These are phyloP conservation scores for Carex cristatella DNA, from an alignment of 176 grass and related monocot species.

Conservation along the genomic window DNA sequence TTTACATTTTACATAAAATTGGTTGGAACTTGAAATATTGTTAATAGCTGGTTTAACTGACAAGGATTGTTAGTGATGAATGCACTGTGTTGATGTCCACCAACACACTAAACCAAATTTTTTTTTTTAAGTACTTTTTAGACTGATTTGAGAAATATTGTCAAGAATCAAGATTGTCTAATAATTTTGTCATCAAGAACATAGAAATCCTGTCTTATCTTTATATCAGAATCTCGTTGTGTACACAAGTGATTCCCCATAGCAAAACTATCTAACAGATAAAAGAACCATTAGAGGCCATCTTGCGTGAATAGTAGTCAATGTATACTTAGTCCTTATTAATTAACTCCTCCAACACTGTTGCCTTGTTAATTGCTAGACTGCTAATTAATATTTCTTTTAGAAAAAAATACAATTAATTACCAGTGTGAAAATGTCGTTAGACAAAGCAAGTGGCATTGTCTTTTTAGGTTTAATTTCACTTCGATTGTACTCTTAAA, in stretches of 20 bases:
- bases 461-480: conserved; percentile 14
- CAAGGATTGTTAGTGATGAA: too few relatives aligned
- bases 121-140: background rate
- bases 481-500: conserved; percentile 15
- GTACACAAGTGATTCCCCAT: background rate
- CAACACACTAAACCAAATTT: too few relatives aligned
- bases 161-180: background rate
- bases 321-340: conserved; percentile 18
- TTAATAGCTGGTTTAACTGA: too few relatives aligned
- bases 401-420: background rate
- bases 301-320: conserved; percentile 13
- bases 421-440: background rate
- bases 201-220: background rate
- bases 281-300: background rate
- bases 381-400: background rate
- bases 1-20: too few relatives aligned
- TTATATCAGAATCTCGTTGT: background rate
- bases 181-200: background rate
- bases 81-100: too few relatives aligned
- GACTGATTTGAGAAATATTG: background rate
- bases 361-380: conserved; percentile 13
- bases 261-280: background rate
- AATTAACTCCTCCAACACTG: conserved; percentile 20
- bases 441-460: conserved; percentile 6
- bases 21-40: too few relatives aligned